These are phyloP conservation scores for Boletus fagicola DNA, from an alignment of 768 basidiomycete species.

Conservation along the genomic window DNA sequence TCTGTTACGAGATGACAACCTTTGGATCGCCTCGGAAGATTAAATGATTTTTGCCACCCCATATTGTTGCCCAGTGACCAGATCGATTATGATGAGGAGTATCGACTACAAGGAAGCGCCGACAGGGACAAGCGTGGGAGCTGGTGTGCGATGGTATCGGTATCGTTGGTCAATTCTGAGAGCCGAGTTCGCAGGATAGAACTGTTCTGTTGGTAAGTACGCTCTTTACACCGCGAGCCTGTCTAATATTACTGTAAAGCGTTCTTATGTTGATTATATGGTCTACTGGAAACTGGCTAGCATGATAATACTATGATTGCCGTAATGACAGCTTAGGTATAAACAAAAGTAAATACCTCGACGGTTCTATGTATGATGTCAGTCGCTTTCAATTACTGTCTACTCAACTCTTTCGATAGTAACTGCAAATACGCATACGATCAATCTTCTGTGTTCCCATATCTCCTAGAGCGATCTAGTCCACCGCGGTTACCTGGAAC, in stretches of 20 bases:
- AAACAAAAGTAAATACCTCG: neutral
- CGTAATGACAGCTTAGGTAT: neutral
- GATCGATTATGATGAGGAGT: neutral
- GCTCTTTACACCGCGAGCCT: too few relatives aligned
- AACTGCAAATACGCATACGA: neutral
- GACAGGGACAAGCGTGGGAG: neutral
- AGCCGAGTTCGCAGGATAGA: too few relatives aligned
- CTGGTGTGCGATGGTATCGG: neutral
- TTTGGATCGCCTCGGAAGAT: constrained; percentile 48
- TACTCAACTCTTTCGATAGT: neutral
- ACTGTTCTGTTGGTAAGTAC: too few relatives aligned
- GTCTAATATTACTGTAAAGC: neutral
- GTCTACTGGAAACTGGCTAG: too few relatives aligned
- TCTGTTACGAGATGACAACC: constrained; percentile 86
- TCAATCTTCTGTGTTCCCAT: constrained; percentile 31
- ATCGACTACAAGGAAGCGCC: neutral
- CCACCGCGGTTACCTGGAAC: constrained; percentile 91
- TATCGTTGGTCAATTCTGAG: too few relatives aligned
- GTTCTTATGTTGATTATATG: too few relatives aligned
- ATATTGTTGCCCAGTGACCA: constrained; percentile 38
- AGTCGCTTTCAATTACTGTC: neutral
- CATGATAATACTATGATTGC: too few relatives aligned
- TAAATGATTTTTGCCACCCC: constrained; percentile 91
- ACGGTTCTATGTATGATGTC: neutral
- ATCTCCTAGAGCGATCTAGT: constrained; percentile 49